A percentile compares a stretch with the other conserved stretches of the same genome.
These are phyloP conservation scores for Ceratobasidium sp. DNA, from an alignment of 1,284 basidiomycete genomes.

Conservation along the genomic window DNA sequence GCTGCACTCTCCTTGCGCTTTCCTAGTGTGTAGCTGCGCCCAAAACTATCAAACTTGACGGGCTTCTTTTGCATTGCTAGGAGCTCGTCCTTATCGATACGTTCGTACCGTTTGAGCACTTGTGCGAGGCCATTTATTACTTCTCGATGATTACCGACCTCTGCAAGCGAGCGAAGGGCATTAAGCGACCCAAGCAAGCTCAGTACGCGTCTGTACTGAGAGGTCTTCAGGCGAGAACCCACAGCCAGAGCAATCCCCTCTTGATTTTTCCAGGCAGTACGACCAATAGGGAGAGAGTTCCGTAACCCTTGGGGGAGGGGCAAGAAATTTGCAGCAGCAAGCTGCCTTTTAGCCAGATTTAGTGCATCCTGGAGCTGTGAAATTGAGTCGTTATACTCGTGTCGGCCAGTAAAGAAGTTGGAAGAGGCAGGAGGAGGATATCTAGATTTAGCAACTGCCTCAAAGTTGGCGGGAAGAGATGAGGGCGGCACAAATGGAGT, in stretches of 20 bases:
- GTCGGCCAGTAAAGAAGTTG: conserved; percentile 88
- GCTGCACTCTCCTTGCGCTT: conserved; percentile 88
- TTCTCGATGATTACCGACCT: conserved; percentile 69
- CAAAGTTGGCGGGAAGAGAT: conserved; percentile 22
- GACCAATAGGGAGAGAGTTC: conserved; percentile 67
- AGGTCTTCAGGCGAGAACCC: conserved; percentile 70
- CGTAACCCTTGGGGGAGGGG: conserved; percentile 70
- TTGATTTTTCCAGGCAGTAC: conserved; percentile 75
- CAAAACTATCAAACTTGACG: conserved; percentile 73
- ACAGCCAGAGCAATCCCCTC: conserved; percentile 69
- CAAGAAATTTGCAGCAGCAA: conserved; percentile 75
- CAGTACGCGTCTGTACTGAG: conserved; percentile 77
- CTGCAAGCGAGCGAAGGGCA: conserved; percentile 74
- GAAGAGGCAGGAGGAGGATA: conserved; percentile 62
- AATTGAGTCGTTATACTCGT: conserved; percentile 80
- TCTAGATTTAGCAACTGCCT: conserved; percentile 1
- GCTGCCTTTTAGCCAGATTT: conserved; percentile 65
- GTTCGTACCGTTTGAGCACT: conserved; percentile 73
- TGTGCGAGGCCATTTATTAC: conserved; percentile 66
- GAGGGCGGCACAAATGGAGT: conserved; percentile 31
- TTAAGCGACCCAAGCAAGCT: conserved; percentile 77
- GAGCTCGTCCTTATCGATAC: conserved; percentile 65
- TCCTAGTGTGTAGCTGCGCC: conserved; percentile 85
- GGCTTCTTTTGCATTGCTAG: conserved; percentile 63
- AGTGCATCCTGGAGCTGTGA: conserved; percentile 74